Evolutionary conservation across 2,329 filamentous ascomycete genomes (phyloP), one percentile per base, ranked within the genome.

Genomic region (Talaromyces sp.): DNA sequence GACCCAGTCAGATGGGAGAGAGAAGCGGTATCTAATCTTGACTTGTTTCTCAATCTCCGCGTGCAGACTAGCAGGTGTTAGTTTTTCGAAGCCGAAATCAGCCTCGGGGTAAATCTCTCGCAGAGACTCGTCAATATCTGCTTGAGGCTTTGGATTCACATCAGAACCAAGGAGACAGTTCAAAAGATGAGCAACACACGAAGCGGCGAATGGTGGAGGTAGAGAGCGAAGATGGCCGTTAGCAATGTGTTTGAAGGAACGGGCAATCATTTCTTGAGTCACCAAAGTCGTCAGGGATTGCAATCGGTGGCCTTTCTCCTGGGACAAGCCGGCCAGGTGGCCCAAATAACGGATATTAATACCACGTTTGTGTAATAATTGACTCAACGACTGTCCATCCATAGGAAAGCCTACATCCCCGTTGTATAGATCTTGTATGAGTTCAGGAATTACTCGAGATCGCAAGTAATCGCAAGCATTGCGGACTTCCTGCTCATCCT

Each of bases 321-420:
- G 85, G 70, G 90, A 87, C 60, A 91, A 83, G 65, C 86, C 82
- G 13, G 92, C 90, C 67, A 99, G 80, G 77, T 88, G 90, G 69
- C 95, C 95, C n/a, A 98, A 85, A 77, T 99, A 99, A 73, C 96
- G 88, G 68, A 98, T 86, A 81, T 99, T 99, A 82, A 99, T 93
- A 79, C 95, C 95, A 48, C 94, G 91, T 84, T 97, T 97, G 83
- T 99, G 95, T 74, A 99, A 84, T 60, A 97, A 86, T 69, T 89
- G 88, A 72, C 90, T 92, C 65, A 99, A 83, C 22, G 94, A 97
- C 73, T 91, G 87, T n/a, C 95, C 95, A 72, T 99, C 96, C 92
- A 98, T 97, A 13, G 95, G 95, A 82, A 98, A 98, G 72, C 94
- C 95, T 70, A 97, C 90, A 70, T 99, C 94, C 7, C 92, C 93